phyloP scores from a whole-genome alignment of 352 stramenopile species.

The Phytophthora fragariaefolia region DNA sequence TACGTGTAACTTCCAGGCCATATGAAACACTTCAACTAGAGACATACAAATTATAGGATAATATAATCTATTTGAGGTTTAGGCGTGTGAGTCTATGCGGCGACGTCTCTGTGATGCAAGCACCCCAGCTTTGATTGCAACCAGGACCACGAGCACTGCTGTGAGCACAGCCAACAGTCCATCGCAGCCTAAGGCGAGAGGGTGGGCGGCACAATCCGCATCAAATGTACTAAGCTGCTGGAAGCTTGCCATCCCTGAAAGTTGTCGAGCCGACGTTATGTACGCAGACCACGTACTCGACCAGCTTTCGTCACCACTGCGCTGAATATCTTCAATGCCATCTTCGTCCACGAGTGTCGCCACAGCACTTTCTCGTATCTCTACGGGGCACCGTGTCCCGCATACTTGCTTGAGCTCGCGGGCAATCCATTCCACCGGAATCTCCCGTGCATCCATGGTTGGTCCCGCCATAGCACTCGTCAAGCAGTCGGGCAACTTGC shows the following conservation, averaged over 20 bases:
- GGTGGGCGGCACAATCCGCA: constrained; percentile 1
- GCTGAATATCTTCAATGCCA: constrained; percentile 3
- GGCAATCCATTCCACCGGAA: constrained; percentile 19
- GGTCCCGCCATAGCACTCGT: background rate
- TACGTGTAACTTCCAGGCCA: constrained; percentile 5
- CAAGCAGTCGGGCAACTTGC: no score
- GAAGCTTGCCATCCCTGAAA: background rate
- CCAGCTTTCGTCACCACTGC: background rate
- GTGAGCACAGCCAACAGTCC: constrained; percentile 5
- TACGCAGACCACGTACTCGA: constrained; percentile 5
- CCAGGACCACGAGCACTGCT: constrained; percentile 6
- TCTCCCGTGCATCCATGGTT: constrained; percentile 11
- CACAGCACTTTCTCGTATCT: background rate
- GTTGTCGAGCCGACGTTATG: background rate
- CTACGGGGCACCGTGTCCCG: background rate
- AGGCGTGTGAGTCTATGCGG: background rate
- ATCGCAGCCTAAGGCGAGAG: constrained; percentile 17
- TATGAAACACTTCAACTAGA: constrained; percentile 9
- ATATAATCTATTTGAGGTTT: background rate
- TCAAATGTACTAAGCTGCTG: background rate
- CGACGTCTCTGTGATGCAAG: background rate
- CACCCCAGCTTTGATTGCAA: constrained; percentile 11
- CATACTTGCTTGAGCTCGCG: constrained; percentile 4
- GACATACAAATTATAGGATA: constrained; percentile 2
- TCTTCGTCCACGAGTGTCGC: constrained; percentile 1